Conservation (phyloP, 345 rosid genomes). For the Passiflora organensis region DNA sequence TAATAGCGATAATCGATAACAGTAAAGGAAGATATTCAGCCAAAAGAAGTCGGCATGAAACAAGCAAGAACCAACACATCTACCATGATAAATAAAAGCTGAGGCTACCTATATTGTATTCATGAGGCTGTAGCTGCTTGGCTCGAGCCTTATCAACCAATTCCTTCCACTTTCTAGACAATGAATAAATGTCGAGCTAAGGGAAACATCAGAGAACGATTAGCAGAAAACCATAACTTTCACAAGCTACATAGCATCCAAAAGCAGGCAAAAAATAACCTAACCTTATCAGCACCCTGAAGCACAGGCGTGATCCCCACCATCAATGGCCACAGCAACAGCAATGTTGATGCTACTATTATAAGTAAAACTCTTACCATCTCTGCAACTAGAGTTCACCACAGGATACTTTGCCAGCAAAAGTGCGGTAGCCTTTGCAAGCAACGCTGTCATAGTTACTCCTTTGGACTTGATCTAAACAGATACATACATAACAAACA, state of each 20-base stretch:
- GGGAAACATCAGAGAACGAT: conserved; percentile 11
- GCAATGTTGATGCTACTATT: conserved; percentile 83
- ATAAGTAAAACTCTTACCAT: conserved; percentile 83
- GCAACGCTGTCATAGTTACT: conserved; percentile 91
- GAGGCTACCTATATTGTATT: conserved; percentile 68
- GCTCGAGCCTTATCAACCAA: conserved; percentile 90
- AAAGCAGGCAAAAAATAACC: conserved; percentile 36
- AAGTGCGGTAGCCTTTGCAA: conserved; percentile 91
- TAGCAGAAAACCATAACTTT: background rate
- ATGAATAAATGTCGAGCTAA: conserved; percentile 83
- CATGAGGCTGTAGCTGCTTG: conserved; percentile 92
- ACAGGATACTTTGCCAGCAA: conserved; percentile 76
- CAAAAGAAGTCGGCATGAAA: too few species aligned
- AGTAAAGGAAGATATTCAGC: too few species aligned
- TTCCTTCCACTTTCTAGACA: conserved; percentile 98
- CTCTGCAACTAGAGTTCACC: conserved; percentile 82
- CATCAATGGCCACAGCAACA: conserved; percentile 94
- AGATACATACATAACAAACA: background rate
- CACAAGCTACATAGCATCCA: background rate
- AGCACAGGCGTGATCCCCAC: conserved; percentile 95
- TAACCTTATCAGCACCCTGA: conserved; percentile 96
- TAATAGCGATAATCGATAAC: too few species aligned
- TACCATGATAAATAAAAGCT: background rate
- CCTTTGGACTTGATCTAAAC: conserved; percentile 89
- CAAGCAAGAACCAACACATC: background rate